Evolutionary conservation across 306 rosid genomes (phyloP).

Genomic region (Medicago ruthenica): DNA sequence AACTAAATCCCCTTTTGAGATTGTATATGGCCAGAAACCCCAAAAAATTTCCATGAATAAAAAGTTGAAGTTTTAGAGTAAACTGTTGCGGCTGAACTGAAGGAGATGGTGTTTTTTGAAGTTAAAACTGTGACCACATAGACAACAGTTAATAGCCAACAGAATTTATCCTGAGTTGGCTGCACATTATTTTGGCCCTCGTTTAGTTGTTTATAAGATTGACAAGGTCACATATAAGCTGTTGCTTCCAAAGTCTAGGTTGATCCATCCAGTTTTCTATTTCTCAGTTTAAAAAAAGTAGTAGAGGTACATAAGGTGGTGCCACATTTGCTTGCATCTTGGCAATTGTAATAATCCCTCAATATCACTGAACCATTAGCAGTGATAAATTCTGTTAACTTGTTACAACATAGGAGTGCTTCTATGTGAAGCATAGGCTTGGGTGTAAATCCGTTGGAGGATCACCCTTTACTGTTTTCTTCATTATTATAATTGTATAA

Average conservation of each 20-base stretch:
- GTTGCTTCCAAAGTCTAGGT: background rate
- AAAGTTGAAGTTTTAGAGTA: background rate
- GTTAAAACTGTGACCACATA: background rate
- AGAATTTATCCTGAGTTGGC: background rate
- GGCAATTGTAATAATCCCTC: background rate
- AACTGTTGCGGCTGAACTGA: background rate
- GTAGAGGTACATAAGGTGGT: background rate
- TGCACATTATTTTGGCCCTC: background rate
- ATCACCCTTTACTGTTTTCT: constrained; percentile 5
- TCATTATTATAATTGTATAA: background rate
- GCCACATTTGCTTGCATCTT: background rate
- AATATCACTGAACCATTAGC: background rate
- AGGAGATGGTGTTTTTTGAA: background rate
- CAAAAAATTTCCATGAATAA: no score
- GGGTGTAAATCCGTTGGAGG: background rate
- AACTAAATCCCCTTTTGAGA: background rate
- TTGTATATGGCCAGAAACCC: no score
- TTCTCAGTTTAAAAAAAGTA: background rate
- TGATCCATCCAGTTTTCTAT: background rate
- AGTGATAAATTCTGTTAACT: background rate
- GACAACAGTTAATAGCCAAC: background rate
- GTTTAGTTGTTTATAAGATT: background rate
- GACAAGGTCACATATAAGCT: no score
- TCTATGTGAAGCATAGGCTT: constrained; percentile 7
- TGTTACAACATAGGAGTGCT: background rate